phyloP scores from a whole-genome alignment of 2,329 filamentous ascomycete species.

The Arthroderma sp. region DNA sequence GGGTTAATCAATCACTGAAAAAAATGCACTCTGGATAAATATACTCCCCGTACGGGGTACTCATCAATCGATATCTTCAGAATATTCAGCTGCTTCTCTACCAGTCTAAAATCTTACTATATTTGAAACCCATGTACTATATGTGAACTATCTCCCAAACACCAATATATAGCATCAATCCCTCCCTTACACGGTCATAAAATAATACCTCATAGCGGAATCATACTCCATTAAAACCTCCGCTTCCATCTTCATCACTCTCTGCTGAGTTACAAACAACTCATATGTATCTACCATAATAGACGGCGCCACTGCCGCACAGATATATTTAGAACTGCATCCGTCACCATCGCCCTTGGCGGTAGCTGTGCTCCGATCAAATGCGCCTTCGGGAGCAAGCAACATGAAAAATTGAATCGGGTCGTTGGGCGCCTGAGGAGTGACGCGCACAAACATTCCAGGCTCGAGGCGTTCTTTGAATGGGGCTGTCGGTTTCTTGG shows the following conservation, averaged over 20 bases:
- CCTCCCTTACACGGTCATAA: not conserved
- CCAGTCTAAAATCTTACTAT: not conserved
- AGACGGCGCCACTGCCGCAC: not conserved
- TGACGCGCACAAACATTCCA: conserved; percentile 1
- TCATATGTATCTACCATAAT: not conserved
- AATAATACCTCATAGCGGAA: conserved; percentile 2
- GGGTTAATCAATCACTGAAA: not conserved
- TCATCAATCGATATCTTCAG: not conserved
- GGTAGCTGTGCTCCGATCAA: not conserved
- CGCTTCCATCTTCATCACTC: not conserved
- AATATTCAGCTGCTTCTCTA: not conserved
- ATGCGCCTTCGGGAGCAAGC: not conserved
- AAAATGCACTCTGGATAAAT: not conserved
- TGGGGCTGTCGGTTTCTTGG: not conserved
- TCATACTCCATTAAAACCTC: conserved; percentile 4
- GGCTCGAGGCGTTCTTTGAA: conserved; percentile 4
- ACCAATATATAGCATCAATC: not conserved
- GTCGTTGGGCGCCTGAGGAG: not conserved
- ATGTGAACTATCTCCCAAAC: not conserved
- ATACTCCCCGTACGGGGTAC: too few species aligned
- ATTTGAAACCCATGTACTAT: not conserved
- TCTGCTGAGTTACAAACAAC: not conserved
- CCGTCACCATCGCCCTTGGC: not conserved
- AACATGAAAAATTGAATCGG: not conserved
- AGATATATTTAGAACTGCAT: not conserved